These are phyloP conservation scores for Tolypocladium amazonense DNA, from an alignment of 2,329 filamentous ascomycete genomes.

Conservation along the genomic window DNA sequence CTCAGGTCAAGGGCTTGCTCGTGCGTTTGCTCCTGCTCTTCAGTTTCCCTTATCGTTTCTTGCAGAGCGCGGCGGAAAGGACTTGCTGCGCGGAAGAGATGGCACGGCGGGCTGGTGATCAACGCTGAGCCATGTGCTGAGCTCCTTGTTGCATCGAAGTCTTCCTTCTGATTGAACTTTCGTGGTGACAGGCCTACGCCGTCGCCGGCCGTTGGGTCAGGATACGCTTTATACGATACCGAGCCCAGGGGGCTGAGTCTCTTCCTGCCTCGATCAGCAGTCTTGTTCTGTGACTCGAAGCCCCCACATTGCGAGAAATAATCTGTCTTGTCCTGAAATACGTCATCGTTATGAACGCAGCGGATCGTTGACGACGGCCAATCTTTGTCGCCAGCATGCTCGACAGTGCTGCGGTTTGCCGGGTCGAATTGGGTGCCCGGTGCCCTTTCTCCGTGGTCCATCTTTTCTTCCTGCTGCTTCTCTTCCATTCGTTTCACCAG, in stretches of 20 bases:
- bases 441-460: neutral
- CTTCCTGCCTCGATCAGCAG: neutral
- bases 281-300: neutral
- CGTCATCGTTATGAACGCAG: conserved; percentile 19
- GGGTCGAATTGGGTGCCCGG: conserved; percentile 3
- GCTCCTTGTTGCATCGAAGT: conserved; percentile 13
- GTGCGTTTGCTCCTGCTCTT: conserved; percentile 11
- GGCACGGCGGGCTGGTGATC: conserved; percentile 39
- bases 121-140: conserved; percentile 35
- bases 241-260: neutral
- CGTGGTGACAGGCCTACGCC: conserved; percentile 4
- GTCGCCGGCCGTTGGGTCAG: conserved; percentile 4
- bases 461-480: conserved; percentile 10
- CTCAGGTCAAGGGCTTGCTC: conserved; percentile 18
- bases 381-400: conserved; percentile 1
- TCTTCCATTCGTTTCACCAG: conserved; percentile 46
- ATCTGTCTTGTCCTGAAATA: conserved; percentile 11
- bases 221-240: conserved; percentile 4
- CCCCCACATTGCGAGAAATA: neutral
- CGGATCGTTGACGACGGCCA: conserved; percentile 20
- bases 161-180: neutral
- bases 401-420: conserved; percentile 7
- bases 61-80: conserved; percentile 43
- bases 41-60: conserved; percentile 30
- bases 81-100: conserved; percentile 43